Conservation (phyloP, 192 early-diverging fungal genomes). For the Coemansia sp. region DNA sequence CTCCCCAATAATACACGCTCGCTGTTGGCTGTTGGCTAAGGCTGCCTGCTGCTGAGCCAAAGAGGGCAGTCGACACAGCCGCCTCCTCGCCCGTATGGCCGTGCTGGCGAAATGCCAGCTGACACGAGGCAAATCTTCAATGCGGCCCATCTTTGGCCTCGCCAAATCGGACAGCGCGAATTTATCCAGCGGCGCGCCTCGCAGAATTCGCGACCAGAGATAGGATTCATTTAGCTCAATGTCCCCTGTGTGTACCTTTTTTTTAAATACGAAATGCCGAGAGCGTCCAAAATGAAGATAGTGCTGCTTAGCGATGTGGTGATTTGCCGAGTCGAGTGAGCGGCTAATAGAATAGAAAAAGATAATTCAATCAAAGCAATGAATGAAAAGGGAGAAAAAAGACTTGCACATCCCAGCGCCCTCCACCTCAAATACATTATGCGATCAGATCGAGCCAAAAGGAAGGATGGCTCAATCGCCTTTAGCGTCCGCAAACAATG, state of each 20-base stretch:
- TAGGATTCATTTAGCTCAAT: not conserved
- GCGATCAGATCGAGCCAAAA: no score
- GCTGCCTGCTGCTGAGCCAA: not conserved
- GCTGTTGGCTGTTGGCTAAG: not conserved
- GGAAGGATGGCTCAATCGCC: no score
- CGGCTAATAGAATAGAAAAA: not conserved
- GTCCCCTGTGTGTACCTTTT: not conserved
- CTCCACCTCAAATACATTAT: no score
- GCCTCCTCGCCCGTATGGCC: no score
- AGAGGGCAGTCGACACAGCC: not conserved
- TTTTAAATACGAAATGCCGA: constrained; percentile 4
- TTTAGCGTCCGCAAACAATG: no score
- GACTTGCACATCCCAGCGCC: no score
- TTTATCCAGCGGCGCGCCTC: not conserved
- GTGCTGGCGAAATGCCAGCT: not conserved
- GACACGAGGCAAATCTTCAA: not conserved
- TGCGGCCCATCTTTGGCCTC: not conserved
- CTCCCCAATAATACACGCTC: not conserved
- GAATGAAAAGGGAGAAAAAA: no score
- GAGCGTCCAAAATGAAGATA: not conserved
- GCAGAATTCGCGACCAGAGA: not conserved
- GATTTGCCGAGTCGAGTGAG: not conserved
- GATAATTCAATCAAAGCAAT: not conserved
- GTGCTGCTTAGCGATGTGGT: not conserved
- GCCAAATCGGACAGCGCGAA: not conserved